Conservation (phyloP, 768 basidiomycete genomes). For the Hemileccinum impolitum region DNA sequence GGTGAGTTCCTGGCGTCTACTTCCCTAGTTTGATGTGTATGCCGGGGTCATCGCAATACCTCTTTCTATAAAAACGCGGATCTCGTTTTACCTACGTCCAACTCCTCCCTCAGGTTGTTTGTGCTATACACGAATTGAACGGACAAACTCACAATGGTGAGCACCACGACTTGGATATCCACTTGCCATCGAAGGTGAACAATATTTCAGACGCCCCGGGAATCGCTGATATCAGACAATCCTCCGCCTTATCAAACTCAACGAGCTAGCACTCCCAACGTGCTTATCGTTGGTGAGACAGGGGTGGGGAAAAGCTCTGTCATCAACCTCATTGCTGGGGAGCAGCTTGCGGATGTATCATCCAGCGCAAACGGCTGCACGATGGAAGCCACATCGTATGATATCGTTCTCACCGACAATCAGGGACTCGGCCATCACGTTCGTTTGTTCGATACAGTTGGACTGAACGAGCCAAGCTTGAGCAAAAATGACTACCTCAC, state of each 20-base stretch:
- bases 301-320: constrained; percentile 38
- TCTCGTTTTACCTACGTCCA: background rate
- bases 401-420: constrained; percentile 14
- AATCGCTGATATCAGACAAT: background rate
- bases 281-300: constrained; percentile 33
- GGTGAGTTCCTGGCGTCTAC: background rate
- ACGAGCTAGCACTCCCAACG: constrained; percentile 27
- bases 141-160: constrained; percentile 5
- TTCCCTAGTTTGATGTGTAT: background rate
- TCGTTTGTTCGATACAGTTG: constrained; percentile 31
- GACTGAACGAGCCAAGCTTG: constrained; percentile 26
- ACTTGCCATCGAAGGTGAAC: background rate
- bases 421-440: constrained; percentile 8
- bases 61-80: constrained; percentile 10
- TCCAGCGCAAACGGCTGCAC: constrained; percentile 34
- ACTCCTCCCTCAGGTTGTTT: no score
- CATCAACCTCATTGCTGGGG: constrained; percentile 37
- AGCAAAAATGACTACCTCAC: constrained; percentile 19
- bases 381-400: constrained; percentile 25
- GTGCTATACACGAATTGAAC: background rate
- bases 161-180: background rate
- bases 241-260: constrained; percentile 12
- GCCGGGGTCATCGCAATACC: background rate
- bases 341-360: constrained; percentile 25
- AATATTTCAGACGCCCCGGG: constrained; percentile 4